Evolutionary conservation across 768 basidiomycete genomes (phyloP), one percentile per base, ranked within the genome.

Genomic region (Amanita rimosa): DNA sequence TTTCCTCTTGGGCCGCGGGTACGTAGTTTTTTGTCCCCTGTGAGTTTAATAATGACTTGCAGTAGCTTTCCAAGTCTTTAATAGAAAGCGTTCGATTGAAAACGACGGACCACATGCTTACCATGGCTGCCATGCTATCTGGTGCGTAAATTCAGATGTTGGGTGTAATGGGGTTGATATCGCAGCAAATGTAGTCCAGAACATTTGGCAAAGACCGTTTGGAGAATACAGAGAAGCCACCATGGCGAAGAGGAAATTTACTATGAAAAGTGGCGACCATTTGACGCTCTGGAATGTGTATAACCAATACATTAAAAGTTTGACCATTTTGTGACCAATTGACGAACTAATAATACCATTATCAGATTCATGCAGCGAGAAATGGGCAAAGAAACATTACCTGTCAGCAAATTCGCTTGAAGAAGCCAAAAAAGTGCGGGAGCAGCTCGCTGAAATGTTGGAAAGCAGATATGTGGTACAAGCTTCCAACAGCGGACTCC

Each of bases 1-100:
- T 93, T 93, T 69, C 91, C 91, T 2, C 69, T 94, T 13, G 91
- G 92, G 60, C 91, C 91, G 13, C 89, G 87, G 70, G 83, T 81
- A 55, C 35, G 68, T 35, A 24, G 44, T 29, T 21, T 9, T 22
- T 31, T 19, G 6, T 6, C 39, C 27, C 11, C 22, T 31, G 26
- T 24, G 21, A 38, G 11, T 27, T 10, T 17, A 38, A 38, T 6
- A 21, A 43, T 44, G 38, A 54, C 22, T 10, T 19, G 36, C 29
- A 2, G 42, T 43, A 85, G 78, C 71, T 92, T 58, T 77, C 91
- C 35, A 92, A 91, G 62, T 82, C 91, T 76, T 74, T 93, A 31
- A 86, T 93, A 52, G 76, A 79, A 55, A 88, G 85, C 59, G 85
- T 90, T 2, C 88, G 92, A 60, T 91, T 92, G 67, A 76, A 76